Percentiles rank a stretch among this genome's conserved stretches.
phyloP scores from a whole-genome alignment of 345 rosid genomes.

The Dimocarpus longan region DNA sequence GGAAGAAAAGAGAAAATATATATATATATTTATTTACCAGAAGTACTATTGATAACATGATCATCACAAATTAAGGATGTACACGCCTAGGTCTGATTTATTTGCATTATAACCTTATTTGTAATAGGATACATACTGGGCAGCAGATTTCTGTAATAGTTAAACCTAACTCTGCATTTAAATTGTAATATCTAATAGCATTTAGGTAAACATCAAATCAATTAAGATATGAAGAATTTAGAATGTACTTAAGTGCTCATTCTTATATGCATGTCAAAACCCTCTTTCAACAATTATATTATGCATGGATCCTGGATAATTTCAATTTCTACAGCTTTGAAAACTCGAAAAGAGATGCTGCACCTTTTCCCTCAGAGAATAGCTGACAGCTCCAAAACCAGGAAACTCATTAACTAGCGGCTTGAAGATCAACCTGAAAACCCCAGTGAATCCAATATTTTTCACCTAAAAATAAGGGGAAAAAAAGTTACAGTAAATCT shows the following conservation, averaged over 20 bases:
- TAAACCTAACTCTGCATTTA: too few species aligned
- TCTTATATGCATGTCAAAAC: constrained; percentile 16
- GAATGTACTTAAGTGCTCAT: not conserved
- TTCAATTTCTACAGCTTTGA: not conserved
- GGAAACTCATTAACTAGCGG: constrained; percentile 93
- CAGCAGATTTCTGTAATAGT: not conserved
- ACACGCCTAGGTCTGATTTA: not conserved
- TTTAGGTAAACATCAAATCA: constrained; percentile 5
- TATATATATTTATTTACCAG: not conserved
- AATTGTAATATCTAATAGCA: not conserved
- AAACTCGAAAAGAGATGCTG: constrained; percentile 18
- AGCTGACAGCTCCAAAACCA: constrained; percentile 96
- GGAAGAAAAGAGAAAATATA: not conserved
- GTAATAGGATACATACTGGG: not conserved
- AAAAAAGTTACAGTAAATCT: constrained; percentile 6
- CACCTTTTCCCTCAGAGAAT: constrained; percentile 91
- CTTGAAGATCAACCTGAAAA: constrained; percentile 96
- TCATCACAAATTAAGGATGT: not conserved
- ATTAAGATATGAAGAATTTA: not conserved
- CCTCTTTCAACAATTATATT: constrained; percentile 2
- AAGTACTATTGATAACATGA: constrained; percentile 9
- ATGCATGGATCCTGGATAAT: not conserved
- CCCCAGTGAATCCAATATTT: constrained; percentile 96
- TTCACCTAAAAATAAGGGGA: constrained; percentile 65
- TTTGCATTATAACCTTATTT: not conserved